Evolutionary conservation across 2,329 filamentous ascomycete genomes (phyloP).

Genomic region (Alternaria triticina): DNA sequence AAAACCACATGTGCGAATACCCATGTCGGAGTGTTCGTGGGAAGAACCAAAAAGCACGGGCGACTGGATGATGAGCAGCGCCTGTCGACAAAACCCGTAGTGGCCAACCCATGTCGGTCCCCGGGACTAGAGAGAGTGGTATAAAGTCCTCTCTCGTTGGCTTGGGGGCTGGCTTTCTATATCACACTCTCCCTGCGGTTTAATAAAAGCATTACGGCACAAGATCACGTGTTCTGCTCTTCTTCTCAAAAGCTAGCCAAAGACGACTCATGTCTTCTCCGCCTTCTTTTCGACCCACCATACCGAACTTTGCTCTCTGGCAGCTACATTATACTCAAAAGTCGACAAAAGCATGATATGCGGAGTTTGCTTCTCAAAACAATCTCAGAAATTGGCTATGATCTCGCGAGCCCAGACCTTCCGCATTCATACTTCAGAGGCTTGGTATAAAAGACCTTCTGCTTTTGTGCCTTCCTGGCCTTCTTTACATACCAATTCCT

Average conservation of each 20-base stretch:
- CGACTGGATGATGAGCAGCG: neutral
- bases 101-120: neutral
- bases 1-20: neutral
- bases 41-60: neutral
- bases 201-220: neutral
- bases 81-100: neutral
- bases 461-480: too few relatives aligned
- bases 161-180: neutral
- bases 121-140: neutral
- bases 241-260: neutral
- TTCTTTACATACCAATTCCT: too few relatives aligned
- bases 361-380: neutral
- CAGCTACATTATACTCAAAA: neutral
- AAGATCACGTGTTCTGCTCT: neutral
- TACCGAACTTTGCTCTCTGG: neutral
- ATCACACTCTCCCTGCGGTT: neutral
- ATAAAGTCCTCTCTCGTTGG: neutral
- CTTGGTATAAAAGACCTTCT: neutral
- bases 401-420: neutral
- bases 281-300: accelerated
- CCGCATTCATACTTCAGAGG: neutral
- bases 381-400: neutral
- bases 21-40: neutral
- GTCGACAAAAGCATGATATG: too few relatives aligned
- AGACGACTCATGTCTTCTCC: neutral